Percentiles rank a stretch among this genome's conserved stretches.
phyloP scores from a whole-genome alignment of 2,329 filamentous ascomycete species.

The Chalara sp. region DNA sequence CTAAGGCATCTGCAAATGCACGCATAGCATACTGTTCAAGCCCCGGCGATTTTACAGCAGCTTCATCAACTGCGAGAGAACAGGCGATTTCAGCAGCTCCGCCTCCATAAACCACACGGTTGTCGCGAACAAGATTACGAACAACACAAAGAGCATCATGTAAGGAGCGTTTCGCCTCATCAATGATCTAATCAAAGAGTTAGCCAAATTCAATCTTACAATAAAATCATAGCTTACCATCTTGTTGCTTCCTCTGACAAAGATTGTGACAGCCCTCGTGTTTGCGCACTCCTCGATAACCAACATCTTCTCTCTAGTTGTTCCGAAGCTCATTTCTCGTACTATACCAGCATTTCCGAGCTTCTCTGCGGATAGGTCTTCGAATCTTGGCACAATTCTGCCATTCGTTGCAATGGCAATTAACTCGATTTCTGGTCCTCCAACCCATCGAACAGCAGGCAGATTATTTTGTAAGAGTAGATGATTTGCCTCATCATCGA shows the following conservation, averaged over 20 bases:
- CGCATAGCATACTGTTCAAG: conserved; percentile 99
- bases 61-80: conserved; percentile 91
- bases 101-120: conserved; percentile 94
- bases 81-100: conserved; percentile 97
- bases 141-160: conserved; percentile 98
- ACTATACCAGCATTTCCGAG: conserved; percentile 85
- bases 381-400: conserved; percentile 93
- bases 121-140: conserved; percentile 90
- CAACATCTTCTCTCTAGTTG: conserved; percentile 98
- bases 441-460: conserved; percentile 95
- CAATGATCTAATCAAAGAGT: conserved; percentile 67
- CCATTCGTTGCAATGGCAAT: conserved; percentile 99
- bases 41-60: conserved; percentile 89
- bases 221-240: conserved; percentile 58
- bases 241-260: conserved; percentile 97
- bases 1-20: conserved; percentile 90
- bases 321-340: conserved; percentile 92
- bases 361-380: conserved; percentile 87
- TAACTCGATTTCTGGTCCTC: conserved; percentile 94
- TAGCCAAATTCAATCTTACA: conserved; percentile 13
- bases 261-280: conserved; percentile 90
- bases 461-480: conserved; percentile 92
- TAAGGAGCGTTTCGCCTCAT: conserved; percentile 94
- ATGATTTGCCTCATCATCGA: conserved; percentile 98
- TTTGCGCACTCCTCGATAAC: conserved; percentile 99